Evolutionary conservation across 208 protist genomes (phyloP).

Genomic region (Crithidia bombi): DNA sequence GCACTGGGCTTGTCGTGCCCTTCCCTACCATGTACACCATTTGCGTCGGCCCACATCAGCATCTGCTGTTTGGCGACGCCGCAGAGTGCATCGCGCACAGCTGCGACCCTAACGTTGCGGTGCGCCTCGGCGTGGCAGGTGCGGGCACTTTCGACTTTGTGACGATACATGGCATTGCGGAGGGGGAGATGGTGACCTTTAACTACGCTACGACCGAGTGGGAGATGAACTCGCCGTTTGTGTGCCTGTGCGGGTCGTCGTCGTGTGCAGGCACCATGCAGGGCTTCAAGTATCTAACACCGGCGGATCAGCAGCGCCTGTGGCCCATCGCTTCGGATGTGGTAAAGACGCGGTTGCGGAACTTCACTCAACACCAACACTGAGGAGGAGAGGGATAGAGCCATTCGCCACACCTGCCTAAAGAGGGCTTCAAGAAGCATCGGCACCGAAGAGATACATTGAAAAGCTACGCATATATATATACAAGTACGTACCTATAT

Average conservation of each 20-base stretch:
- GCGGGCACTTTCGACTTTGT: conserved; percentile 76
- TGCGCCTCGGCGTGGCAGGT: conserved; percentile 48
- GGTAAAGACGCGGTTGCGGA: conserved; percentile 42
- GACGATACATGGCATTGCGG: conserved; percentile 57
- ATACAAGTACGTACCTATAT: neutral
- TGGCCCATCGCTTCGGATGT: conserved; percentile 78
- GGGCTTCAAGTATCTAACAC: conserved; percentile 72
- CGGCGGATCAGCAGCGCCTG: conserved; percentile 68
- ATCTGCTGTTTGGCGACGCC: conserved; percentile 86
- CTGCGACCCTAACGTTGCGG: conserved; percentile 87
- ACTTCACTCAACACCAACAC: neutral
- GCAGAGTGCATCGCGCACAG: conserved; percentile 90
- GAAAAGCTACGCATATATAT: neutral
- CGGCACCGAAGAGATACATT: too few species aligned
- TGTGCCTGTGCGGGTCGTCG: conserved; percentile 78
- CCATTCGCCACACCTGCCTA: too few species aligned
- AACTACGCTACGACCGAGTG: conserved; percentile 92
- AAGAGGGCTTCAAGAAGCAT: neutral
- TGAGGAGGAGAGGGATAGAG: neutral
- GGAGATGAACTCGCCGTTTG: conserved; percentile 87
- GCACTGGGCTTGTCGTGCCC: conserved; percentile 73
- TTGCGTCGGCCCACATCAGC: conserved; percentile 67
- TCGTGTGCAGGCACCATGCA: conserved; percentile 62
- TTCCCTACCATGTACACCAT: conserved; percentile 93
- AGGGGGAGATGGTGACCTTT: conserved; percentile 85